phyloP scores from a whole-genome alignment of 1,284 basidiomycete species.

The Gomphus bonarii region DNA sequence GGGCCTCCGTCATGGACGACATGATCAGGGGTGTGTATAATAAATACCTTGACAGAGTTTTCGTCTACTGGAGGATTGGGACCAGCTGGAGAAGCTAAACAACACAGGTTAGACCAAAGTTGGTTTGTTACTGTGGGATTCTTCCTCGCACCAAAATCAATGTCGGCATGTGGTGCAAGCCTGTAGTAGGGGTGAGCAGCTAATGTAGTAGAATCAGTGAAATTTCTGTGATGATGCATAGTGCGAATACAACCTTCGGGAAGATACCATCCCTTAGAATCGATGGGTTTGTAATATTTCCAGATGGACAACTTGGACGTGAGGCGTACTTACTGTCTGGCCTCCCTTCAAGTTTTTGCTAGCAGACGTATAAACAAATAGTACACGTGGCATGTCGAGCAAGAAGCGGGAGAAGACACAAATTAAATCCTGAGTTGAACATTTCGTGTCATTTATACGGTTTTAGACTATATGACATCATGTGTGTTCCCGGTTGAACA shows the following conservation, averaged over 20 bases:
- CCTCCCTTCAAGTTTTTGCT: constrained; percentile 48
- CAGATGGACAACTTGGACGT: not conserved
- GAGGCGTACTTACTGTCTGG: constrained; percentile 37
- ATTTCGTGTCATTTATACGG: no score
- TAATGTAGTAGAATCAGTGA: constrained; percentile 64
- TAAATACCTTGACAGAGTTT: constrained; percentile 39
- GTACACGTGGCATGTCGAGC: constrained; percentile 32
- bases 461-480: no score
- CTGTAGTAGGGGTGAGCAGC: constrained; percentile 76
- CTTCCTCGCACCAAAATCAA: constrained; percentile 38
- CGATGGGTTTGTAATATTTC: not conserved
- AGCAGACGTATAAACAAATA: constrained; percentile 70
- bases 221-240: not conserved
- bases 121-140: not conserved
- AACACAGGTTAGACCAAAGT: not conserved
- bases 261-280: constrained; percentile 6
- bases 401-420: not conserved
- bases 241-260: constrained; percentile 10
- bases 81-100: constrained; percentile 49
- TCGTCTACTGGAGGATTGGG: constrained; percentile 66
- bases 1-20: not conserved
- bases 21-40: constrained; percentile 1
- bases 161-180: constrained; percentile 43
- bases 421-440: no score
- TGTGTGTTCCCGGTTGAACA: no score